Conservation (phyloP, 75 land plant species). For the Cryptomeria japonica region DNA sequence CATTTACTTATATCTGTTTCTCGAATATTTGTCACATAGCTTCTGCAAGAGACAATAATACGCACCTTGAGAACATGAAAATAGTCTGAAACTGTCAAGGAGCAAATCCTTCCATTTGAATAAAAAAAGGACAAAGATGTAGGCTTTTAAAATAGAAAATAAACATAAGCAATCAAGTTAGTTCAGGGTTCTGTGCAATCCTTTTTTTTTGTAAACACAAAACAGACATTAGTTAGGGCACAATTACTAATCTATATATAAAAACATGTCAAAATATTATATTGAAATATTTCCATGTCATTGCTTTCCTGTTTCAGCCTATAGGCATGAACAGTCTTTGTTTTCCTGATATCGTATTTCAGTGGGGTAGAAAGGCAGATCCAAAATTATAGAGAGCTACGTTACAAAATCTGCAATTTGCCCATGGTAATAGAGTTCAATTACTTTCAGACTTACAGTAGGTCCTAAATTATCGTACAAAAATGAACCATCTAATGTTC, state of each 20-base stretch:
- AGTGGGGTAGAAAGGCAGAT: neutral
- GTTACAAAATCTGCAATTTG: neutral
- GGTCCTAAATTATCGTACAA: neutral
- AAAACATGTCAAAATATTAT: neutral
- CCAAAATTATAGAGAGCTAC: neutral
- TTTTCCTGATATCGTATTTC: neutral
- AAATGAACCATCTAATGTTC: neutral
- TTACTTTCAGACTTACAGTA: neutral
- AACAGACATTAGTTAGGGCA: neutral
- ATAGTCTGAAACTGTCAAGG: neutral
- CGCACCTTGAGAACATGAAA: neutral
- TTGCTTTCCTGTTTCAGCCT: neutral
- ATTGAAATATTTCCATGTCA: neutral
- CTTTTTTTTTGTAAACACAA: neutral
- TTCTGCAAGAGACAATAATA: constrained; percentile 1
- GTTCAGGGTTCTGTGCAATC: neutral
- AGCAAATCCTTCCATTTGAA: neutral
- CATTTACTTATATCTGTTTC: constrained; percentile 2
- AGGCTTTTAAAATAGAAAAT: too few relatives aligned
- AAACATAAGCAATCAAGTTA: too few relatives aligned
- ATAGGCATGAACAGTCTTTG: neutral
- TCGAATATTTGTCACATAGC: neutral
- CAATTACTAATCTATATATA: neutral
- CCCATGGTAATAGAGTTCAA: neutral
- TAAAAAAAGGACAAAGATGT: neutral